phyloP scores from a whole-genome alignment of 2,329 filamentous ascomycete species.

The Colletotrichum trifolii region DNA sequence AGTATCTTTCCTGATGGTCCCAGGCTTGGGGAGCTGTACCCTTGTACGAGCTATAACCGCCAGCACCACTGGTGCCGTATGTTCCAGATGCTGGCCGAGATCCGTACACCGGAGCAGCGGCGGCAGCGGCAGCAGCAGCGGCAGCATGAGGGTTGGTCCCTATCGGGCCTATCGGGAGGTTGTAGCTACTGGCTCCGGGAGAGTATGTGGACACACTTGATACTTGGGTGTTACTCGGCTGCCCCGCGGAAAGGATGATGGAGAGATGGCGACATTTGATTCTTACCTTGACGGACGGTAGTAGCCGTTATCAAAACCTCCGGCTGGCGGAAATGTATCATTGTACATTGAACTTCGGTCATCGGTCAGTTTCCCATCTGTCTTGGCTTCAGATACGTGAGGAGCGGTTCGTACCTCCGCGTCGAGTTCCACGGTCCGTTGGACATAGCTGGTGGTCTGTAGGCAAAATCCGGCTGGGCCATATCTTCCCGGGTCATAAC shows the following conservation, averaged over 20 bases:
- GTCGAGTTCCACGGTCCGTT: constrained; percentile 62
- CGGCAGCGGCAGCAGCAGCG: constrained; percentile 50
- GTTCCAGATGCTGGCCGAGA: constrained; percentile 55
- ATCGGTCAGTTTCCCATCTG: constrained; percentile 34
- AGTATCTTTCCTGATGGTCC: constrained; percentile 63
- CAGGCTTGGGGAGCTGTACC: constrained; percentile 55
- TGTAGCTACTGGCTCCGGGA: constrained; percentile 44
- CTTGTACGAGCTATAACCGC: constrained; percentile 52
- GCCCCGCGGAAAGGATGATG: constrained; percentile 18
- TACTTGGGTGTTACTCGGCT: constrained; percentile 47
- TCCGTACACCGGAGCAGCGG: constrained; percentile 50
- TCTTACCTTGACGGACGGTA: constrained; percentile 54
- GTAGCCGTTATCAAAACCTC: constrained; percentile 49
- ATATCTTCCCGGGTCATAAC: constrained; percentile 54
- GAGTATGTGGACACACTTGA: constrained; percentile 57
- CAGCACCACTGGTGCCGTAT: constrained; percentile 45
- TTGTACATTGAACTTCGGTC: constrained; percentile 47
- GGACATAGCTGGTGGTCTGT: constrained; percentile 57
- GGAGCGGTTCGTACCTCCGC: constrained; percentile 60
- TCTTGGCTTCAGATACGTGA: constrained; percentile 18
- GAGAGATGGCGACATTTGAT: constrained; percentile 20
- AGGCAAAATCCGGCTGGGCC: constrained; percentile 60
- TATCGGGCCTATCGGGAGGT: constrained; percentile 44
- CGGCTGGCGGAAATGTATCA: constrained; percentile 45
- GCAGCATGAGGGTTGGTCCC: constrained; percentile 50